These are phyloP conservation scores for Verticillium longisporum DNA, from an alignment of 2,329 filamentous ascomycete genomes.

Conservation along the genomic window DNA sequence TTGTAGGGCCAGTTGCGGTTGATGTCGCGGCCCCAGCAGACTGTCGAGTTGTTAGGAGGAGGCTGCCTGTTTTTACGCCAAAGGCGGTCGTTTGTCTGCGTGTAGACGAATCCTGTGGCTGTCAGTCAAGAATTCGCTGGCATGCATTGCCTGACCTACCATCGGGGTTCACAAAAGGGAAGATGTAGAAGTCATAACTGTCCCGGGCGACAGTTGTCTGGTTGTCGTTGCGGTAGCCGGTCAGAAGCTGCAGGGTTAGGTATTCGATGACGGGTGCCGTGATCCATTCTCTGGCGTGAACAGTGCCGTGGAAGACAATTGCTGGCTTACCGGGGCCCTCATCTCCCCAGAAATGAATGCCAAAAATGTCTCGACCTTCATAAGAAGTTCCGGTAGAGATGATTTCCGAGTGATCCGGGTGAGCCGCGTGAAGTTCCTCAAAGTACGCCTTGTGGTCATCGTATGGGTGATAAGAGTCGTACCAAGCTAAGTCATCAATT, in stretches of 20 bases:
- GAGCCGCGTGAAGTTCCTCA: conserved; percentile 28
- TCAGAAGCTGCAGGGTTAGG: conserved; percentile 34
- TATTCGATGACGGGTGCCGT: conserved; percentile 42
- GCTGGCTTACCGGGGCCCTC: conserved; percentile 38
- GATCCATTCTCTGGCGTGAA: conserved; percentile 50
- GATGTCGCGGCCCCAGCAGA: conserved; percentile 42
- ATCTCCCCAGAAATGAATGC: conserved; percentile 42
- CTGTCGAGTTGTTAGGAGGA: conserved; percentile 15
- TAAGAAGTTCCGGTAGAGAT: conserved; percentile 36
- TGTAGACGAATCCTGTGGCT: conserved; percentile 34
- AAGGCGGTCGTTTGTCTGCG: conserved; percentile 35
- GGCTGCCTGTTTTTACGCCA: conserved; percentile 47
- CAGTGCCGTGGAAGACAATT: conserved; percentile 42
- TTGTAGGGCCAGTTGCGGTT: conserved; percentile 47
- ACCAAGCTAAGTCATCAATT: conserved; percentile 32
- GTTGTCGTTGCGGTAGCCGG: conserved; percentile 25
- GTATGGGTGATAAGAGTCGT: conserved; percentile 42
- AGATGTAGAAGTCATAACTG: conserved; percentile 50
- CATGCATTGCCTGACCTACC: conserved; percentile 23
- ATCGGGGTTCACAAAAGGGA: conserved; percentile 42
- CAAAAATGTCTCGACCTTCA: conserved; percentile 48
- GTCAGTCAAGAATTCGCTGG: background rate
- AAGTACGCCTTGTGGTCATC: conserved; percentile 40
- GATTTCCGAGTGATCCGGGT: conserved; percentile 38
- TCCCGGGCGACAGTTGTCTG: conserved; percentile 25